These are phyloP conservation scores for Alternaria brassicae DNA, from an alignment of 2,329 filamentous ascomycete genomes.

Conservation along the genomic window DNA sequence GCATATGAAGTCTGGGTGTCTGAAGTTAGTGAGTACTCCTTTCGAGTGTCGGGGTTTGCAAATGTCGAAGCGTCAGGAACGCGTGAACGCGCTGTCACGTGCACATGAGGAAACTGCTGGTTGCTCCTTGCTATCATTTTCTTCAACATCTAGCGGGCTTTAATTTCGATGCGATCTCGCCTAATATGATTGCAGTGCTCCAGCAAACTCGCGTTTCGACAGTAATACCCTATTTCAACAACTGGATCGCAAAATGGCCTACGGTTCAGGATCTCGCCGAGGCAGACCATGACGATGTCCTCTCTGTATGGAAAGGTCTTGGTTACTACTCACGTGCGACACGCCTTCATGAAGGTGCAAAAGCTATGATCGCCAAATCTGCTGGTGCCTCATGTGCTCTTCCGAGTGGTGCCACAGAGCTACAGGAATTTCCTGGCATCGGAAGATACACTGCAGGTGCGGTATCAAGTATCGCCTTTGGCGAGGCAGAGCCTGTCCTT, in stretches of 20 bases:
- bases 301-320: constrained; percentile 66
- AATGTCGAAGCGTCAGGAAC: not conserved
- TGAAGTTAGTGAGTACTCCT: constrained; percentile 60
- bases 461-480: constrained; percentile 69
- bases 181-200: constrained; percentile 54
- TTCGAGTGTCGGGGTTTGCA: not conserved
- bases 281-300: constrained; percentile 63
- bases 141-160: not conserved
- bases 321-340: constrained; percentile 71
- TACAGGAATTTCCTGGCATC: constrained; percentile 64
- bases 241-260: constrained; percentile 68
- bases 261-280: constrained; percentile 64
- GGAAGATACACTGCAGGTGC: constrained; percentile 70
- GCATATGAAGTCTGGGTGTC: constrained; percentile 73
- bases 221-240: constrained; percentile 69
- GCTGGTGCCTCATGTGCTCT: constrained; percentile 56
- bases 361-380: constrained; percentile 53
- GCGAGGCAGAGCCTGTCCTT: constrained; percentile 65
- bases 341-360: constrained; percentile 65
- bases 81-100: constrained; percentile 28
- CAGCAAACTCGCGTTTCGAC: constrained; percentile 70
- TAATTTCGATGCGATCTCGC: not conserved
- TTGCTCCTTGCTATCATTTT: not conserved
- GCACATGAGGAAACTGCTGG: not conserved
- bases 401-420: constrained; percentile 56